Evolutionary conservation across 176 grass and related monocot species (phyloP), one percentile per base, ranked within the genome.

Genomic region (Zea mays): DNA sequence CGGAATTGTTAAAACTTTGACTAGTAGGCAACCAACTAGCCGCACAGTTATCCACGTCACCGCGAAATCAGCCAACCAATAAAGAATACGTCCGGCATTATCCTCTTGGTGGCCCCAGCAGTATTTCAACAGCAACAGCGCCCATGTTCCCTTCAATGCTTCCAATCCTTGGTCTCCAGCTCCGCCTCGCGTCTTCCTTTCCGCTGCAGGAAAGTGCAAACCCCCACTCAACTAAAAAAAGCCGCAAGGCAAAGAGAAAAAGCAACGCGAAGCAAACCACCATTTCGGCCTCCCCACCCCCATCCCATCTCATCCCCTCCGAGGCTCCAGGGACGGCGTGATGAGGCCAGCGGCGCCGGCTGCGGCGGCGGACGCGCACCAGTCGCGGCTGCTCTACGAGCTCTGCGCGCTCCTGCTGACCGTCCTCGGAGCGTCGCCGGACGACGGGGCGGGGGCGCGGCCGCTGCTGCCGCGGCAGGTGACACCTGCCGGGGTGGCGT

Each of bases 351-450:
- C 77, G 27, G 27, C 27, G 39, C 44, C 40, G 80, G 80, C 79
- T 59, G 72, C 77, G 27, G 27, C 27, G 39, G 51, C 40, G 80
- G 80, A 88, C 57, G 72, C 73, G 57, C 67, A 85, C 19, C 81
- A 80, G 62, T 94, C 95, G 79, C 72, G 83, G n/a, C 80, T 89
- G 60, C 73, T 98, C 54, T 88, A 60, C 77, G 95, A 98, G 83
- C 85, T 98, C 1, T 92, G 87, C 75, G 83, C 78, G 21, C 69
- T 90, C 27, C 42, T 98, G 40, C 80, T 86, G 10, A 76, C 91
- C 13, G 37, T 94, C 1, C 58, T 98, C 21, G 87, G 67, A 40
- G 52, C 63, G 72, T 45, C 46, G 37, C 72, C 80, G 51, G 68
- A 67, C 6, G 58, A 47, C 36, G 81, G 49, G 27, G 42, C 42